These are phyloP conservation scores for Boletellus ananas DNA, from an alignment of 768 basidiomycete species.

Conservation along the genomic window DNA sequence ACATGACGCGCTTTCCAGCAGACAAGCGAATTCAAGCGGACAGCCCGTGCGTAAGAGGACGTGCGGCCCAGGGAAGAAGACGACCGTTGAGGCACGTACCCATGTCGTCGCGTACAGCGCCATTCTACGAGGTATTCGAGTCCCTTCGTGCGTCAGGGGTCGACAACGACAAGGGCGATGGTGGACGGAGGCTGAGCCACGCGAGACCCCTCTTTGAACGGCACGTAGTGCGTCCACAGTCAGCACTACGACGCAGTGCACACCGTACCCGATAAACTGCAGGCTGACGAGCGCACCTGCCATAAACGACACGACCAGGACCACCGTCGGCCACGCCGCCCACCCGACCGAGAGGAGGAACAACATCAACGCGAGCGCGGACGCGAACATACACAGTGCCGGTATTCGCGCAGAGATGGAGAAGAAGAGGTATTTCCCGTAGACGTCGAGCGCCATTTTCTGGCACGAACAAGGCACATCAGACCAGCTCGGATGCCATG, in stretches of 20 bases:
- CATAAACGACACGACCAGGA: slow-evolving; percentile 52
- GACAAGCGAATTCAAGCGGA: no score
- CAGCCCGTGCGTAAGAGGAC: no score
- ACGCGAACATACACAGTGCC: slow-evolving; percentile 54
- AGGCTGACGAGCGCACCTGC: slow-evolving; percentile 58
- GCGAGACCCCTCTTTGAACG: slow-evolving; percentile 11
- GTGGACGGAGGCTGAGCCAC: slow-evolving; percentile 10
- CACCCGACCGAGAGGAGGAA: slow-evolving; percentile 64
- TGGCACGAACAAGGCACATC: not conserved
- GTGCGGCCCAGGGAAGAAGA: no score
- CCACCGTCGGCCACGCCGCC: slow-evolving; percentile 59
- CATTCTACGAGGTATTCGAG: no score
- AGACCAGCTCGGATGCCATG: not conserved
- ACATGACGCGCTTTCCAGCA: no score
- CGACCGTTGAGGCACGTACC: no score
- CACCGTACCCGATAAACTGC: slow-evolving; percentile 63
- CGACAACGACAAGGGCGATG: not conserved
- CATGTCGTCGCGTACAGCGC: no score
- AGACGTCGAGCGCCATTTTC: slow-evolving; percentile 48
- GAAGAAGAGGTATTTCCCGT: slow-evolving; percentile 64
- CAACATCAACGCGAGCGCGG: slow-evolving; percentile 52
- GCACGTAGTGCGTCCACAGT: slow-evolving; percentile 3
- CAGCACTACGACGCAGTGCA: slow-evolving; percentile 23
- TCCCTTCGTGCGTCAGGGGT: slow-evolving; percentile 10
- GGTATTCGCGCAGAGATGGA: slow-evolving; percentile 63